phyloP scores from a whole-genome alignment of 768 basidiomycete species.

The Gloeopeniophorella convolvens region DNA sequence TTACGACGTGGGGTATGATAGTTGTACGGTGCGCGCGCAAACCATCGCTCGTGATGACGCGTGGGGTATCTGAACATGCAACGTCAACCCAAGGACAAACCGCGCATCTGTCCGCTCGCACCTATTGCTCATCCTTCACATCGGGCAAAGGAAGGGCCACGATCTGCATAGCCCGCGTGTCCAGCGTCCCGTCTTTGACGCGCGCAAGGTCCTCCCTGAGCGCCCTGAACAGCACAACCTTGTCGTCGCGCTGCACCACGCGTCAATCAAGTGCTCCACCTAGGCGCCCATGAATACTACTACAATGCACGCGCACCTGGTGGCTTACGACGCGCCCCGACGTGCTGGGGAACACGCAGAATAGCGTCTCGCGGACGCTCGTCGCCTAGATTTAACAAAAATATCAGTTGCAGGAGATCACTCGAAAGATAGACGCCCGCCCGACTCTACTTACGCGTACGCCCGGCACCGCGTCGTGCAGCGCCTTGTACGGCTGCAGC shows the following conservation, averaged over 20 bases:
- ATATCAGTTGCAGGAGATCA: too few relatives aligned
- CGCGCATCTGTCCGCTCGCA: too few relatives aligned
- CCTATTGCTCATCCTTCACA: too few relatives aligned
- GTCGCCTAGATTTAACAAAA: background rate
- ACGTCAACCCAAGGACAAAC: too few relatives aligned
- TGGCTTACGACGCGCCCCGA: constrained; percentile 69
- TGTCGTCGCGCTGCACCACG: constrained; percentile 15
- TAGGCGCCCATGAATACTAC: background rate
- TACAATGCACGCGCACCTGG: constrained; percentile 42
- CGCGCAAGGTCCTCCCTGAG: background rate
- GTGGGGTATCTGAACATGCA: too few relatives aligned
- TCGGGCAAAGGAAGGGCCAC: background rate
- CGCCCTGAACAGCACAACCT: constrained; percentile 8
- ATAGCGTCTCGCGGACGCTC: constrained; percentile 48
- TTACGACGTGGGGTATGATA: too few relatives aligned
- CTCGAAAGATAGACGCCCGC: too few relatives aligned
- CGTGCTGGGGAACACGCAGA: constrained; percentile 73
- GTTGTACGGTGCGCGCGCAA: too few relatives aligned
- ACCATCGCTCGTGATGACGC: too few relatives aligned
- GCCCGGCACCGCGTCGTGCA: constrained; percentile 27
- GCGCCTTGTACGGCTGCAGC: constrained; percentile 45
- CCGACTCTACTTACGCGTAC: too few relatives aligned
- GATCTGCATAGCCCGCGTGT: constrained; percentile 4
- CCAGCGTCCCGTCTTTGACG: constrained; percentile 5
- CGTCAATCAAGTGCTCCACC: too few relatives aligned